A percentile compares a stretch with the other conserved stretches of the same genome.
phyloP scores from a whole-genome alignment of 2,329 filamentous ascomycete genomes.

The Trichophyton verrucosum region DNA sequence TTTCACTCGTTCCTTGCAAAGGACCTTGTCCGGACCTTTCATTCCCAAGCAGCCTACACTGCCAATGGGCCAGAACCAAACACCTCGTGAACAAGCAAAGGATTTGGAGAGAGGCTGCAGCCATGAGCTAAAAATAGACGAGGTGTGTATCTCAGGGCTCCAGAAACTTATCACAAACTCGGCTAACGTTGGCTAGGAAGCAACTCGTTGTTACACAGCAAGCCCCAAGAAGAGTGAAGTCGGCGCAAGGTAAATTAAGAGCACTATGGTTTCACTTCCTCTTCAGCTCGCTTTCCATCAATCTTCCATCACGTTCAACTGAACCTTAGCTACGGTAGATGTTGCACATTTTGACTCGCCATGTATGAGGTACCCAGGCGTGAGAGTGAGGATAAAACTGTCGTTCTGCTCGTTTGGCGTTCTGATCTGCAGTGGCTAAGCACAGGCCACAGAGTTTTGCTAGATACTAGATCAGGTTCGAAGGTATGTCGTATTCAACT shows the following conservation, averaged over 20 bases:
- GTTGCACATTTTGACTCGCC: not conserved
- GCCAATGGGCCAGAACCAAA: not conserved
- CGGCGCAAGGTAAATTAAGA: not conserved
- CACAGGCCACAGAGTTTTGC: not conserved
- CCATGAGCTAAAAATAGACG: not conserved
- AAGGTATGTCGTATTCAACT: not conserved
- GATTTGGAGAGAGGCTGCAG: not conserved
- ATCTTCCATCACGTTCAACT: not conserved
- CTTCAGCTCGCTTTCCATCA: not conserved
- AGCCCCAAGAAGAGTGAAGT: not conserved
- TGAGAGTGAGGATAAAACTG: not conserved
- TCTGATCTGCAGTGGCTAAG: not conserved
- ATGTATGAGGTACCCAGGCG: not conserved
- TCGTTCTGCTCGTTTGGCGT: not conserved
- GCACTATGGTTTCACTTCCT: not conserved
- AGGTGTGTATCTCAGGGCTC: not conserved
- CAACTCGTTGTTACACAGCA: not conserved
- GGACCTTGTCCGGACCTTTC: not conserved
- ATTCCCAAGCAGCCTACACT: not conserved
- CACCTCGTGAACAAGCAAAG: not conserved
- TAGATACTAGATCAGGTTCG: too few species aligned
- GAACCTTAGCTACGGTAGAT: not conserved
- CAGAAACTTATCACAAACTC: not conserved
- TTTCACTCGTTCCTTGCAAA: not conserved
- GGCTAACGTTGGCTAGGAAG: not conserved